Conservation (phyloP, 2,329 filamentous ascomycete species). For the Exserohilum rostratum region DNA sequence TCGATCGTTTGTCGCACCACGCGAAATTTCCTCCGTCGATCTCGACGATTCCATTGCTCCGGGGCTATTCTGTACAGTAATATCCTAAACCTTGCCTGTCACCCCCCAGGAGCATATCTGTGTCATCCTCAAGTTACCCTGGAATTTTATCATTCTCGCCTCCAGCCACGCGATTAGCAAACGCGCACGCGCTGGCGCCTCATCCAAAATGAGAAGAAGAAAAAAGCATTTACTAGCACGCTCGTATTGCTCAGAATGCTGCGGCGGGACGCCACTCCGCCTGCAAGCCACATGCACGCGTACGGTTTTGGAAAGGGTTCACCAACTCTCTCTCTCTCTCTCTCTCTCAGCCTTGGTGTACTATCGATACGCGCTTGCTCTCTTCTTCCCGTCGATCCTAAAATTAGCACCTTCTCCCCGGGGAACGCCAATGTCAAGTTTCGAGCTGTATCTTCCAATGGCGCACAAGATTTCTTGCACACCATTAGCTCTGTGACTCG, state of each 20-base stretch:
- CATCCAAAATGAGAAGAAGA: background rate
- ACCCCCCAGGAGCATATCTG: conserved; percentile 6
- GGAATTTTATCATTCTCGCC: conserved; percentile 11
- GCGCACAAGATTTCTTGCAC: background rate
- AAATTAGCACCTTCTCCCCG: conserved; percentile 8
- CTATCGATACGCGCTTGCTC: conserved; percentile 28
- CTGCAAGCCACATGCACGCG: conserved; percentile 1
- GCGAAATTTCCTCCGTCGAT: conserved; percentile 18
- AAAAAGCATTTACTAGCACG: background rate
- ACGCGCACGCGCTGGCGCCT: background rate
- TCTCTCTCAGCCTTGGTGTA: background rate
- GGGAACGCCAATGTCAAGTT: conserved; percentile 1
- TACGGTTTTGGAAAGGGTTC: conserved; percentile 12
- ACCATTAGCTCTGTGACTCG: background rate
- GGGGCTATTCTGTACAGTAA: background rate
- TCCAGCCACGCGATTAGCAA: background rate
- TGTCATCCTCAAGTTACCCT: conserved; percentile 7
- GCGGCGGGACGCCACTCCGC: background rate
- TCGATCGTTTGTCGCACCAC: conserved; percentile 27
- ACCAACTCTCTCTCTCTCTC: background rate
- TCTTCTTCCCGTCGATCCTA: conserved; percentile 16
- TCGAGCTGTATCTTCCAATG: background rate
- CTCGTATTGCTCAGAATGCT: background rate
- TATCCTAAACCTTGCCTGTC: conserved; percentile 7
- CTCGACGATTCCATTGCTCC: conserved; percentile 21